These are phyloP conservation scores for Xylaria hypoxylon DNA, from an alignment of 2,329 filamentous ascomycete species.

Conservation along the genomic window DNA sequence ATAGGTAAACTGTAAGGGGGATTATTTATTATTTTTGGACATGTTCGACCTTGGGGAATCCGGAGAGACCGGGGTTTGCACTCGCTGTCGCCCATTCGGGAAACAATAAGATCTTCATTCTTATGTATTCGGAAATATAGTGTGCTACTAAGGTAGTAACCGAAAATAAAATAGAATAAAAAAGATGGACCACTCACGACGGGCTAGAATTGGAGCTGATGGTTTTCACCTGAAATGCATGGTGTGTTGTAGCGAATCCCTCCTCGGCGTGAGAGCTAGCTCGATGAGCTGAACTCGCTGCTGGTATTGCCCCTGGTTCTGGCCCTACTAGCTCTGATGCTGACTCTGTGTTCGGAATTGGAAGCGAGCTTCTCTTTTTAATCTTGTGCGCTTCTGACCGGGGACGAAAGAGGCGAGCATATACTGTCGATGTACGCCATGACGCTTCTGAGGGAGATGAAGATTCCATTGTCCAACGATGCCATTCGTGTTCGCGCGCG, in stretches of 20 bases:
- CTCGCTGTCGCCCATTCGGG: conserved; percentile 7
- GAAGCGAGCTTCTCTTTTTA: conserved; percentile 43
- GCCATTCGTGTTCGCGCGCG: neutral
- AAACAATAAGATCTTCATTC: conserved; percentile 30
- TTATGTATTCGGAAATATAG: conserved; percentile 39
- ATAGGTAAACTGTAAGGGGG: neutral
- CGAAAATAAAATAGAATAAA: conserved; percentile 12
- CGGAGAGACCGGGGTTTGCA: conserved; percentile 21
- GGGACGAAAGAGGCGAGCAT: conserved; percentile 42
- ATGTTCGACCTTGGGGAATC: conserved; percentile 14
- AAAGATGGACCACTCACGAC: conserved; percentile 42
- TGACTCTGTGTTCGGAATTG: conserved; percentile 12
- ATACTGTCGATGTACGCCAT: conserved; percentile 22
- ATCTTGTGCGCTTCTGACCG: conserved; percentile 43
- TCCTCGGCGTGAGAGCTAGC: conserved; percentile 17
- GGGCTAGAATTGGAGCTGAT: conserved; percentile 39
- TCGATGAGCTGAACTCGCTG: conserved; percentile 15
- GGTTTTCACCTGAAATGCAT: conserved; percentile 19
- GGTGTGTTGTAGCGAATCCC: conserved; percentile 17
- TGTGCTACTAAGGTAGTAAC: too few relatives aligned
- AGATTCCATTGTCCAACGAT: conserved; percentile 24
- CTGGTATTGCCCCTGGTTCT: conserved; percentile 2
- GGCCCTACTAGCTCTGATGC: conserved; percentile 18
- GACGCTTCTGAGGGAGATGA: conserved; percentile 25
- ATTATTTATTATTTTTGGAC: neutral